phyloP scores from a whole-genome alignment of 1,139 yeast species.

The Zhuliangozyma parablackwelliae region DNA sequence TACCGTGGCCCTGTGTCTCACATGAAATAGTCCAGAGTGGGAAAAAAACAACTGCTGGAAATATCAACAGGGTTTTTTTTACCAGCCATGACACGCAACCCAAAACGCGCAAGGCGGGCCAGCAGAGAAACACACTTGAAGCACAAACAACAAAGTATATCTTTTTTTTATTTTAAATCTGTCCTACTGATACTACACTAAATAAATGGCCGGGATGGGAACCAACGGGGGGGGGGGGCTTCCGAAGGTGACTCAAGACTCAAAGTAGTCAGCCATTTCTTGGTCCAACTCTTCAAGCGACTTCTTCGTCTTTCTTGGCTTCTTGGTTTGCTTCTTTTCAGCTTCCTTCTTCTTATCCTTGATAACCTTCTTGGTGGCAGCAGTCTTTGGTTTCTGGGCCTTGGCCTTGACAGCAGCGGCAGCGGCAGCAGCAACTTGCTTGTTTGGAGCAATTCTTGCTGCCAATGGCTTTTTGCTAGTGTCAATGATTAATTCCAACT shows the following conservation, averaged over 20 bases:
- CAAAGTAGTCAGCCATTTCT: constrained; percentile 87
- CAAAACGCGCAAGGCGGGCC: too few species aligned
- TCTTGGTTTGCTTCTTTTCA: constrained; percentile 26
- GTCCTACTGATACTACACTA: too few species aligned
- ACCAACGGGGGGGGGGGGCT: too few species aligned
- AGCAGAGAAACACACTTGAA: too few species aligned
- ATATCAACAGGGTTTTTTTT: too few species aligned
- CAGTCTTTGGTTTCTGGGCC: constrained; percentile 21
- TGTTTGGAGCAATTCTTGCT: constrained; percentile 61
- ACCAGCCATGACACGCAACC: too few species aligned
- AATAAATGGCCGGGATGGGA: too few species aligned
- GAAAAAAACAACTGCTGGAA: too few species aligned
- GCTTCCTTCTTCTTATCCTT: constrained; percentile 19
- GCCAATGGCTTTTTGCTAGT: constrained; percentile 77
- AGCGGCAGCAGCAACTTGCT: constrained; percentile 13
- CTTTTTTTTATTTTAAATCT: too few species aligned
- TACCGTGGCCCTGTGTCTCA: too few species aligned
- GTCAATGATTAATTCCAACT: constrained; percentile 81
- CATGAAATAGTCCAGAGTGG: neutral
- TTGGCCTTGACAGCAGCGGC: constrained; percentile 16
- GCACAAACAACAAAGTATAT: too few species aligned
- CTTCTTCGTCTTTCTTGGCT: constrained; percentile 56
- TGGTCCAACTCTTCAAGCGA: constrained; percentile 88
- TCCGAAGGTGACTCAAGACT: constrained; percentile 5
- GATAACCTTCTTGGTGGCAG: constrained; percentile 18